Conservation (phyloP, 331 rosid species). For the Malus hybrid region DNA sequence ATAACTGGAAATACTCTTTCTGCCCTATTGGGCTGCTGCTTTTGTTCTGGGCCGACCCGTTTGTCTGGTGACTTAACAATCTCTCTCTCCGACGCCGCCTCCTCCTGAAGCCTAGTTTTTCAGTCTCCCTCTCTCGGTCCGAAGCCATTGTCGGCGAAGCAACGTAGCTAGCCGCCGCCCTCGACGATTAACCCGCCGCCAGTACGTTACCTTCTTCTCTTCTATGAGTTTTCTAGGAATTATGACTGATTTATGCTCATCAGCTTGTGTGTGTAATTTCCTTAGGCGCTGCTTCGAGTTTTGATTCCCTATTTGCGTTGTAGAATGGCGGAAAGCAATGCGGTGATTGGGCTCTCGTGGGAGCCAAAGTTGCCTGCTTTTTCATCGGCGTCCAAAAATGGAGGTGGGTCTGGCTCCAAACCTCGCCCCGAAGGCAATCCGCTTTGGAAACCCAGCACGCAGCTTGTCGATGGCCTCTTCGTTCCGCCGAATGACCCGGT, state of each 20-base stretch:
- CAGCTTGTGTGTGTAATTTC: not conserved
- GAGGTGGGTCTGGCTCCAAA: not conserved
- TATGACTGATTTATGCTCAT: not conserved
- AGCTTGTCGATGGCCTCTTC: slow-evolving; percentile 76
- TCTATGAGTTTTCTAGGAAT: not conserved
- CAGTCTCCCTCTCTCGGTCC: not conserved
- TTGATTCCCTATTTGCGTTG: not conserved
- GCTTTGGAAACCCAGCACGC: slow-evolving; percentile 44
- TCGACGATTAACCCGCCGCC: not conserved
- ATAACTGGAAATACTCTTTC: not conserved
- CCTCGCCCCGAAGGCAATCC: slow-evolving; percentile 25
- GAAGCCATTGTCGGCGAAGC: not conserved
- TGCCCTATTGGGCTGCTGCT: not conserved
- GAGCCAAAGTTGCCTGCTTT: slow-evolving; percentile 52
- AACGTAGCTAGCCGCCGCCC: not conserved
- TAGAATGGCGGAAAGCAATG: slow-evolving; percentile 41
- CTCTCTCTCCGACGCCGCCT: not conserved
- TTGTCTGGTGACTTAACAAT: not conserved
- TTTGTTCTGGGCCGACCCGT: not conserved
- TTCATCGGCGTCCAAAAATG: slow-evolving; percentile 2
- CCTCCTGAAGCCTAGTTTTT: not conserved
- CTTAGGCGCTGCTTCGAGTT: not conserved
- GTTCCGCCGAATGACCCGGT: slow-evolving; percentile 66
- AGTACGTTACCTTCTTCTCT: not conserved
- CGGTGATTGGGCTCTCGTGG: slow-evolving; percentile 61